Base-by-base conservation (phyloP, 1,284 basidiomycete genomes). In the Rhodotorula sp. region DNA sequence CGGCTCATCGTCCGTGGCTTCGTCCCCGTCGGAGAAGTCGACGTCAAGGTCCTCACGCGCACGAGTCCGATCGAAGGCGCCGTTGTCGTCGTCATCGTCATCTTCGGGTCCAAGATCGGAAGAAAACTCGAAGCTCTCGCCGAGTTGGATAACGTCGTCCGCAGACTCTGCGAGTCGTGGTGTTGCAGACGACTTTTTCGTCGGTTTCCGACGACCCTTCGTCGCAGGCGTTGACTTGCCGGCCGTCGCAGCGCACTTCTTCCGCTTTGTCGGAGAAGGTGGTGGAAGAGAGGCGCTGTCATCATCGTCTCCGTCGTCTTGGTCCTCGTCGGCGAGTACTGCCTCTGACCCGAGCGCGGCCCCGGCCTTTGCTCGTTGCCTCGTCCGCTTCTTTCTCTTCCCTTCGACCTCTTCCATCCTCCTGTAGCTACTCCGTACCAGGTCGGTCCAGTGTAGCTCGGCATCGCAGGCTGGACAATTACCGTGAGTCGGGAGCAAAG, bases 391-490 rank as follows among this genome's bases (percentile, higher is more conserved):
- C 63, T 72, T 74, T 29, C 72, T 53, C 24, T 51, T 69, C 6
- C 77, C 80, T 14, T 69, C 64, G 8, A 75, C 79, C 42, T 83
- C 82, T 22, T 82, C 82, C 48, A 80, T 78, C 10, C 90, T 84
- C 4, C 88, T 84, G 78, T 88, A 91, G 71, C 85, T 87, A 0
- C 87, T 88, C 17, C 87, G 84, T 24, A 92, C 82, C 45, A 91
- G 78, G 73, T 91, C 87, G 15, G 89, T 89, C 90, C 90, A 93
- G 3, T 89, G 82, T 1, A 84, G 81, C 70, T 86, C 85, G 0
- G 79, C 78, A 0, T 78, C 67, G 76, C 91, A 92, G 0, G 82
- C 79, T 6, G 80, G 82, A 77, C 91, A 93, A 2, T 78, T 68
- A 4, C 89, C 90, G 3, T 84, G 84, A 48, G 86, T 83, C 0